Evolutionary conservation across 805 yeast species (phyloP), one percentile per base, ranked within the genome.

Genomic region (Kodamaea kaohsiungensis): DNA sequence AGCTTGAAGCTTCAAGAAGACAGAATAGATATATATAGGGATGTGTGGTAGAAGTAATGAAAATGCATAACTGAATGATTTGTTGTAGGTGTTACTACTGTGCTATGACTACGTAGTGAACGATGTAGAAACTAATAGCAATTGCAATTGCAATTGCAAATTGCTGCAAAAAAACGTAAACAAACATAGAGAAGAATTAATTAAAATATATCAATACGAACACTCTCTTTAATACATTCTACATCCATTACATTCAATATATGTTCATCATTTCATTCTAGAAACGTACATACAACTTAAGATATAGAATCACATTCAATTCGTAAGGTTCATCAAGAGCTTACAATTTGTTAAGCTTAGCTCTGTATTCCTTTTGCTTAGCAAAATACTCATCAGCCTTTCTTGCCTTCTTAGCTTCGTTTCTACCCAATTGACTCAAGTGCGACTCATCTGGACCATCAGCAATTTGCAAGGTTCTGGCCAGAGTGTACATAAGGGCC

Each of bases 381-480:
- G 54, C 66, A 54, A 75, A 74, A 53, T 61, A 73, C 25, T 68
- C 66, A 55, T 77, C 78, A 46, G 71, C 73, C n/a, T 56, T 53
- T 1, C 61, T 58, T 49, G 73, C 75, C 42, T 63, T 64, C 60
- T 77, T 78, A 10, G 73, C 67, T 54, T 78, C 81, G 45, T 71
- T 65, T 55, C 82, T 75, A 6, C 83, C 87, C 58, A 85, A 70
- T 67, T 84, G 88, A 56, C 70, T 69, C 64, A 82, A 68, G 64
- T 85, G 87, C 2, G 85, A 86, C 65, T 84, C 88, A 70, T 84
- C 88, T 2, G 89, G 89, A 10, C 88, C 88, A 65, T 85, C 89
- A 13, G 88, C 88, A 53, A 84, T 81, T 57, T 88, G 70, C 53
- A 84, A 74, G 45, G 85, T 82, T 64, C 89, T 74, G 47, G 78